Base-by-base conservation (phyloP, 495 filamentous ascomycete species). In the Bombardia bombarda region DNA sequence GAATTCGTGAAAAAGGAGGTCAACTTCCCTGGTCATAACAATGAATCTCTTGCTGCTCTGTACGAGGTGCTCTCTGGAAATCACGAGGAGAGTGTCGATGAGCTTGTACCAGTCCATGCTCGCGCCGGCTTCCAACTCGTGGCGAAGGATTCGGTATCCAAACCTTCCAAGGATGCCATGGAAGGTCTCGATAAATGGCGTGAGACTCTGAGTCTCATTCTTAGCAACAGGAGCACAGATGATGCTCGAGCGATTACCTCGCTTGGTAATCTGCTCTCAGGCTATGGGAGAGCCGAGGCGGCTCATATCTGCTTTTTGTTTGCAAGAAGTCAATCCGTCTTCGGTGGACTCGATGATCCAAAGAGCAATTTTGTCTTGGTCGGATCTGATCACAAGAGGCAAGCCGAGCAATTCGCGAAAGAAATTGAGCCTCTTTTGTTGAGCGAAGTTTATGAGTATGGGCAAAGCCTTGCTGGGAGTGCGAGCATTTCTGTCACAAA, bases 61-160 rank as follows among this genome's bases (percentile, higher is more conserved):
- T 99, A 97, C 58, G 84, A 90, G 51, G 81, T 95, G 5, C 85
- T 99, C 46, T 89, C 89, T 22, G 90, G 92, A 0, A 97, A 95
- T 53, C 78, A 82, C 45, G 90, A 96, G 43, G 93, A 97, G 49
- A 90, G 88, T 47, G 78, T 97, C 23, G 92, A 99, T 59, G 89
- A 96, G 54, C 79, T 99, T 35, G 92, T 99, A n/a, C 90, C 92
- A 8, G 83, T 83, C 18, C 92, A 90, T 42, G 93, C 92, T 31
- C 77, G 93, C 24, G 86, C 90, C 35, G 93, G 93, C 4, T 77
- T 96, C 45, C 87, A 92, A 57, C 83, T 99, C 69, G 73, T 93
- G 46, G 87, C 80, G 53, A 83, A 80, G 39, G 70, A 77, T 21
- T 68, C 78, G 46, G 68, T 74, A 19, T 65, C 73, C 37, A 82